phyloP scores from a whole-genome alignment of 2,329 filamentous ascomycete genomes.

The Tothia fuscella region DNA sequence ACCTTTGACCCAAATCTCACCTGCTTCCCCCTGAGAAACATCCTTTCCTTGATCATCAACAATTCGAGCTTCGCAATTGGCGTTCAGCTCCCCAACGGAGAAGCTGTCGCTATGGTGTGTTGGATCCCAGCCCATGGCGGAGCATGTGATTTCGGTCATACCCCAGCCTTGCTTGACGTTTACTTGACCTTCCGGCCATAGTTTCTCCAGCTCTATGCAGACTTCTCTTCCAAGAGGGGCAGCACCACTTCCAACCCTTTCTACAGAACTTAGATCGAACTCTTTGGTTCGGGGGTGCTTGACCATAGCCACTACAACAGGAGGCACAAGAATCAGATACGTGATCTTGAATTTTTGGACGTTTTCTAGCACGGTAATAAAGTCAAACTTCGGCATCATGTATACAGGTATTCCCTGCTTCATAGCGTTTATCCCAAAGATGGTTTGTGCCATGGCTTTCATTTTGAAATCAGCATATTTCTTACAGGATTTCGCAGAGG shows the following conservation, averaged over 20 bases:
- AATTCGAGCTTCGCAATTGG: slow-evolving; percentile 60
- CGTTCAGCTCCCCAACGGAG: slow-evolving; percentile 53
- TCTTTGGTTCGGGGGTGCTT: slow-evolving; percentile 56
- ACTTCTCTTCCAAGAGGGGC: slow-evolving; percentile 45
- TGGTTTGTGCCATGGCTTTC: slow-evolving; percentile 53
- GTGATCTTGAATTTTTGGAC: slow-evolving; percentile 60
- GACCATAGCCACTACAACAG: slow-evolving; percentile 59
- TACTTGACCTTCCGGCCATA: slow-evolving; percentile 39
- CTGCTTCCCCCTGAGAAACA: slow-evolving; percentile 39
- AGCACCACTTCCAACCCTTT: slow-evolving; percentile 50
- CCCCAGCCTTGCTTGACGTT: slow-evolving; percentile 67
- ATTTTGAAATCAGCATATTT: no score
- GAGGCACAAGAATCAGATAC: slow-evolving; percentile 55
- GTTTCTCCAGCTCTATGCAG: slow-evolving; percentile 41
- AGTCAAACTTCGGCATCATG: slow-evolving; percentile 69
- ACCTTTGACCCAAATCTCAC: slow-evolving; percentile 62
- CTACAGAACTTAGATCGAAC: slow-evolving; percentile 57
- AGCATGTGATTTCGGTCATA: slow-evolving; percentile 63
- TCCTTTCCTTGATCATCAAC: slow-evolving; percentile 41
- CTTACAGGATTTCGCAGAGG: no score
- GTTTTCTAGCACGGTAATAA: slow-evolving; percentile 56
- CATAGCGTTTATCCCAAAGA: slow-evolving; percentile 50
- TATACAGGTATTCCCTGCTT: slow-evolving; percentile 55
- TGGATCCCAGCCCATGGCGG: slow-evolving; percentile 53
- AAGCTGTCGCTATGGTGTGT: slow-evolving; percentile 29